phyloP scores from a whole-genome alignment of 257 asterid genomes.

The Solanum lycopersicoides region DNA sequence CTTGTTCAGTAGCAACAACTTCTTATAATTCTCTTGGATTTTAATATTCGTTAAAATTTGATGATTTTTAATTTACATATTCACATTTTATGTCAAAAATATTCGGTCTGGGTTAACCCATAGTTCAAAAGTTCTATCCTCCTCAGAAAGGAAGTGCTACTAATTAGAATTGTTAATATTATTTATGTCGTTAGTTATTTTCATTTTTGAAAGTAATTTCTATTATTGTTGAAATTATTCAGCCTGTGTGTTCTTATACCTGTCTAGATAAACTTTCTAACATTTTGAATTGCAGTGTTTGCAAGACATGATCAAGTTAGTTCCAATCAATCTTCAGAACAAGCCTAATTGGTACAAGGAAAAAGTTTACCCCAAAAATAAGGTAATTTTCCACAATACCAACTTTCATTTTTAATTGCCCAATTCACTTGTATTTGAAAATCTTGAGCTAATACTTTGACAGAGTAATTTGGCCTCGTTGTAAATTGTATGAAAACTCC shows the following conservation, averaged over 20 bases:
- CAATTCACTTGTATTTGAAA: no score
- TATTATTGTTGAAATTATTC: background rate
- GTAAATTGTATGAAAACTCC: no score
- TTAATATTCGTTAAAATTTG: no score
- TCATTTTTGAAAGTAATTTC: background rate
- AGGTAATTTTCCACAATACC: no score
- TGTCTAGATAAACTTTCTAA: background rate
- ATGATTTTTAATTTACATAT: no score
- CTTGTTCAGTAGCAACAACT: no score
- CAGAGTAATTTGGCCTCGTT: no score
- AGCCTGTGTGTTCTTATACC: no score
- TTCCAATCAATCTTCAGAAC: background rate
- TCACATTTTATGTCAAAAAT: background rate
- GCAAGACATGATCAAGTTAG: background rate
- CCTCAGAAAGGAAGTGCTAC: background rate
- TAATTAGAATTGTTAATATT: background rate
- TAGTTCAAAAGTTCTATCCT: background rate
- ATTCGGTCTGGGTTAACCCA: background rate
- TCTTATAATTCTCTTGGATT: no score
- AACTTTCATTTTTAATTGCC: no score
- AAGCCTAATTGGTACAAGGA: constrained; percentile 56
- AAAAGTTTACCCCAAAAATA: constrained; percentile 40
- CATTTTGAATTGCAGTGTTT: constrained; percentile 21
- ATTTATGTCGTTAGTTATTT: background rate
- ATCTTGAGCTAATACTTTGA: no score